Evolutionary conservation across 176 grass and related monocot species (phyloP).

Genomic region (Rhynchospora pubera): DNA sequence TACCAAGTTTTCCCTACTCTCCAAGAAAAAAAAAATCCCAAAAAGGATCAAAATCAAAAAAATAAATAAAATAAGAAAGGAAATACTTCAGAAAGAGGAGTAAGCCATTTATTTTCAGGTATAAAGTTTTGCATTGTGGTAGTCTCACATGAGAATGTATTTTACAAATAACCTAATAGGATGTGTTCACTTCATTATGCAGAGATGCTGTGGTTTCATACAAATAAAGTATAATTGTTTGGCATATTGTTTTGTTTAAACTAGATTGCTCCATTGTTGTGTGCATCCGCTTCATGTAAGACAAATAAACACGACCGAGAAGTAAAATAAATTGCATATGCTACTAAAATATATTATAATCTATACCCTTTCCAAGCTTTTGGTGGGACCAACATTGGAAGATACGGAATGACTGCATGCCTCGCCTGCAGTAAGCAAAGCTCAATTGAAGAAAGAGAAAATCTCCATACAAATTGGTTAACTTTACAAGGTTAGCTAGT

Average conservation of each 20-base stretch:
- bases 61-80: not conserved
- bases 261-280: not conserved
- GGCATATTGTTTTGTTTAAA: not conserved
- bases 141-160: not conserved
- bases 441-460: slow-evolving; percentile 27
- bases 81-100: not conserved
- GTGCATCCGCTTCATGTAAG: not conserved
- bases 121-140: not conserved
- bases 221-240: not conserved
- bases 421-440: slow-evolving; percentile 54
- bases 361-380: slow-evolving; percentile 91
- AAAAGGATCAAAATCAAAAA: not conserved
- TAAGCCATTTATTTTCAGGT: not conserved
- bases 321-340: slow-evolving; percentile 10
- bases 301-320: not conserved
- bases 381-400: slow-evolving; percentile 85
- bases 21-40: not conserved
- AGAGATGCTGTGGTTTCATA: not conserved
- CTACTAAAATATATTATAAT: slow-evolving; percentile 11
- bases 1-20: not conserved
- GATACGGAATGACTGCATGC: slow-evolving; percentile 77
- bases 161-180: not conserved
- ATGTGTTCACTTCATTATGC: not conserved
- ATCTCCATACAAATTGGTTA: slow-evolving; percentile 22
- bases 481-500: not conserved